These are phyloP conservation scores for Magnusiomyces fungicola DNA, from an alignment of 1,139 yeast species.

Conservation along the genomic window DNA sequence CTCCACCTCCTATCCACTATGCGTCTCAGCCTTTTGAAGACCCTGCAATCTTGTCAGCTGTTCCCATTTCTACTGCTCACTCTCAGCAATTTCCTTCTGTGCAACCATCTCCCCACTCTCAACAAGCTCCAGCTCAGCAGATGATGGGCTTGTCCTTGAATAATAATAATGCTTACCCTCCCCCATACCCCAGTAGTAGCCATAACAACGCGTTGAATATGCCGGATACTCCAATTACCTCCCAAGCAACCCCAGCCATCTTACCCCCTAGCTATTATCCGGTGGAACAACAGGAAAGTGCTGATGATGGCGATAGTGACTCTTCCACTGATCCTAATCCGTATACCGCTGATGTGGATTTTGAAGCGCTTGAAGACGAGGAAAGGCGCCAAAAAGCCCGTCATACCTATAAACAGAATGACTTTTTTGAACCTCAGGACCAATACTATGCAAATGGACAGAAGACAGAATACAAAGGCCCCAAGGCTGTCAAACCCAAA, in stretches of 20 bases:
- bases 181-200: no score
- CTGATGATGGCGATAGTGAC: constrained; percentile 10
- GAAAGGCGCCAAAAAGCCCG: not conserved
- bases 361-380: not conserved
- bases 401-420: no score
- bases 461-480: no score
- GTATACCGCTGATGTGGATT: constrained; percentile 19
- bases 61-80: constrained; percentile 16
- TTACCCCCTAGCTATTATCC: no score
- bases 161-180: not conserved
- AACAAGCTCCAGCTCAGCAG: not conserved
- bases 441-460: no score
- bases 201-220: no score
- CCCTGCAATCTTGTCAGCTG: constrained; percentile 27
- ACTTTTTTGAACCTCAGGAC: no score
- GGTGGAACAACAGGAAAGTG: constrained; percentile 2
- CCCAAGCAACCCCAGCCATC: no score
- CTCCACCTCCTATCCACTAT: not conserved
- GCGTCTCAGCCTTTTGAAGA: constrained; percentile 17
- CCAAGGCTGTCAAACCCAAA: no score
- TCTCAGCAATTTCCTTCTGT: constrained; percentile 10
- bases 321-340: constrained; percentile 20
- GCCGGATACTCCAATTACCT: no score
- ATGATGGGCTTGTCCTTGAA: not conserved
- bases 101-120: not conserved